Evolutionary conservation across 768 basidiomycete species (phyloP).

Genomic region (Suillus subaureus): DNA sequence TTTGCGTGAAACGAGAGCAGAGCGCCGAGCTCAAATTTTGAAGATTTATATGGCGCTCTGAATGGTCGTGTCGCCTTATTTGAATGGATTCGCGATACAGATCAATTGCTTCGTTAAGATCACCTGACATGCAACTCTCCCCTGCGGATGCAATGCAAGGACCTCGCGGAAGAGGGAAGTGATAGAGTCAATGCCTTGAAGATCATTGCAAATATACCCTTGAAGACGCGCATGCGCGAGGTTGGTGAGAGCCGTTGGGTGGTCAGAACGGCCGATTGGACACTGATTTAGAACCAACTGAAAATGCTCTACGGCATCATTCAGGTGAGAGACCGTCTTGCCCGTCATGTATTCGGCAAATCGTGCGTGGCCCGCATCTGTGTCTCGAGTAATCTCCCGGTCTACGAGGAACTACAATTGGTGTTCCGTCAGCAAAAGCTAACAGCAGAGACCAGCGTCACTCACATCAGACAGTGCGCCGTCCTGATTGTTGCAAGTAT

Average conservation of each 20-base stretch:
- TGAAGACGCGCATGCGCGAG: not conserved
- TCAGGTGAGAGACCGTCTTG: not conserved
- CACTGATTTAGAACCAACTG: no score
- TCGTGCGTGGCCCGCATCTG: not conserved
- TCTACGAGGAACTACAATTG: not conserved
- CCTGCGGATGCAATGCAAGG: no score
- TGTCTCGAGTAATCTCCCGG: not conserved
- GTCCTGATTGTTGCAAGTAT: not conserved
- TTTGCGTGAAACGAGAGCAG: no score
- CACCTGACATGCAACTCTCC: no score
- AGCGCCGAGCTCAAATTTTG: no score
- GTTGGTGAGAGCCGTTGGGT: not conserved
- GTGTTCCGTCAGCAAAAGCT: not conserved
- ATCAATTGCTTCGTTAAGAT: no score
- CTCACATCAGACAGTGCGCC: not conserved
- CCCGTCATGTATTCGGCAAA: not conserved
- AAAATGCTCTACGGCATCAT: not conserved
- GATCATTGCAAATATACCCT: not conserved
- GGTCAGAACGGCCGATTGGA: not conserved
- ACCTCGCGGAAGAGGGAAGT: not conserved
- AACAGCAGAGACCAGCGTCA: not conserved
- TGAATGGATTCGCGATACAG: no score
- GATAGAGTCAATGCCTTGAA: not conserved
- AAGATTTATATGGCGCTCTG: no score
- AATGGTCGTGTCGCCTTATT: no score